Conservation (phyloP, 1,284 basidiomycete genomes). For the Ganoderma lingzhi region DNA sequence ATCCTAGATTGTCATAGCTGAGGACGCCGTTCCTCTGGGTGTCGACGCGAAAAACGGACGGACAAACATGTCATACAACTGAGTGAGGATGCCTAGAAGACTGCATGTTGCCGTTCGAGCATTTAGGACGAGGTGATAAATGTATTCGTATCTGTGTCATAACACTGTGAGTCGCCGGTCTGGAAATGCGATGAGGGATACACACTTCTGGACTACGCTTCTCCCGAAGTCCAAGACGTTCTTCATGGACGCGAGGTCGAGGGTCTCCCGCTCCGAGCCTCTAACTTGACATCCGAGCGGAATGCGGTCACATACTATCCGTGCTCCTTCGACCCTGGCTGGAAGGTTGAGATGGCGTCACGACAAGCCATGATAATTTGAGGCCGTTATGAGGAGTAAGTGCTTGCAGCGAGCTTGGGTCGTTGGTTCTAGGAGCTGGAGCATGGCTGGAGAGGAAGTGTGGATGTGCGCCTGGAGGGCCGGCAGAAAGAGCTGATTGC, state of each 20-base stretch:
- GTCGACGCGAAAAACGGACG: slow-evolving; percentile 61
- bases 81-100: slow-evolving; percentile 59
- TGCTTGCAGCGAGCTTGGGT: neutral
- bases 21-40: slow-evolving; percentile 67
- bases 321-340: slow-evolving; percentile 48
- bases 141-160: slow-evolving; percentile 73
- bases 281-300: slow-evolving; percentile 67
- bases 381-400: slow-evolving; percentile 49
- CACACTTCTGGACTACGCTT: slow-evolving; percentile 63
- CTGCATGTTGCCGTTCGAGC: slow-evolving; percentile 78
- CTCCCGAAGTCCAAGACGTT: slow-evolving; percentile 74
- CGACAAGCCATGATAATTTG: slow-evolving; percentile 87
- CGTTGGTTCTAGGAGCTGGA: neutral
- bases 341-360: slow-evolving; percentile 54
- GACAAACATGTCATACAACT: slow-evolving; percentile 57
- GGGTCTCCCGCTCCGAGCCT: slow-evolving; percentile 60
- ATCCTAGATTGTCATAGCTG: slow-evolving; percentile 80
- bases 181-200: slow-evolving; percentile 18
- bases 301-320: slow-evolving; percentile 66
- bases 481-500: slow-evolving; percentile 69
- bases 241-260: slow-evolving; percentile 73
- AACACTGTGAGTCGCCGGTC: neutral
- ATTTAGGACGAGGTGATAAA: slow-evolving; percentile 86
- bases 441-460: slow-evolving; percentile 40
- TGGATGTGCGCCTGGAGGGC: slow-evolving; percentile 60